Conservation (phyloP, 768 basidiomycete genomes). For the Suillus cothurnatus region DNA sequence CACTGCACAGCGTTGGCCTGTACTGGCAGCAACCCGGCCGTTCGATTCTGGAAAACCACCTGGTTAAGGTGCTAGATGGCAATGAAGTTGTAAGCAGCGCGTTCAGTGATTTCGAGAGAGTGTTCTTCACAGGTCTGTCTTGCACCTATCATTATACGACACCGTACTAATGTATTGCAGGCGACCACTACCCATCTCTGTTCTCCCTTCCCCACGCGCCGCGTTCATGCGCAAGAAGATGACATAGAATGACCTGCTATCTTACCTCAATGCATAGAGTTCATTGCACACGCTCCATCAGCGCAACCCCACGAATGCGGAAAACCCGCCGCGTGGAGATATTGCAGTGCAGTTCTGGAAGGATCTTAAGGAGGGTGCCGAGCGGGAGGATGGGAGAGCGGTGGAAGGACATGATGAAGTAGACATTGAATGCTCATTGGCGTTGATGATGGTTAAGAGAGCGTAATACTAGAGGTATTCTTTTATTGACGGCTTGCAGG, state of each 20-base stretch:
- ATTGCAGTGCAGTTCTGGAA: conserved; percentile 68
- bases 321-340: conserved; percentile 55
- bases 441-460: conserved; percentile 24
- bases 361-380: conserved; percentile 45
- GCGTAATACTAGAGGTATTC: background rate
- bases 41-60: conserved; percentile 66
- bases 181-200: conserved; percentile 44
- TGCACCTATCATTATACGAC: background rate
- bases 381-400: conserved; percentile 24
- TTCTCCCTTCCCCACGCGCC: conserved; percentile 33
- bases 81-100: conserved; percentile 33
- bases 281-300: conserved; percentile 70
- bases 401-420: conserved; percentile 28
- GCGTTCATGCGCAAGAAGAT: conserved; percentile 60
- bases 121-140: conserved; percentile 59
- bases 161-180: conserved; percentile 25
- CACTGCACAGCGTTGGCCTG: conserved; percentile 54
- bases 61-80: conserved; percentile 69
- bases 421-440: conserved; percentile 45
- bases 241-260: conserved; percentile 66
- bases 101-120: conserved; percentile 48
- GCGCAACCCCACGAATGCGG: conserved; percentile 55
- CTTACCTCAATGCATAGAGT: conserved; percentile 75
- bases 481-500: background rate
- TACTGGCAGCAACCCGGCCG: conserved; percentile 83